Base-by-base conservation (phyloP, 2,329 filamentous ascomycete genomes). In the Alternaria hordeiaustralica region DNA sequence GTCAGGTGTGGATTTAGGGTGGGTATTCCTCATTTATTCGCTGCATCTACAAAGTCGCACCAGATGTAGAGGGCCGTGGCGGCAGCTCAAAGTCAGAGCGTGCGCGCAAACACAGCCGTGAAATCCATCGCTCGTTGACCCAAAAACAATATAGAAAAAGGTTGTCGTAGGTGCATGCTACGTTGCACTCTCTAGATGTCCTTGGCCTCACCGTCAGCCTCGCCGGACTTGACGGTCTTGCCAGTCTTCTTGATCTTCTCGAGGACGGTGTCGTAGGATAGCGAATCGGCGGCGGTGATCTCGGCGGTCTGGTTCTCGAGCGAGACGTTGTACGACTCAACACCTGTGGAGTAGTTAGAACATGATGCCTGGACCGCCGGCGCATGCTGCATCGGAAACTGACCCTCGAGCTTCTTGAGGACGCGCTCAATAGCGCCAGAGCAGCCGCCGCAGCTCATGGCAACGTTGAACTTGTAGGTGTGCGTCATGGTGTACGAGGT, bases 381-480 rank as follows among this genome's bases (percentile, higher is more conserved):
- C 30, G 51, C 49, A 15, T 30, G 28, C 44, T 12, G 26, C 43
- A 18, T 58, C 21, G 5, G 15, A 44, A 11, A 82, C 88, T 69
- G 79, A 97, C 94, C 94, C 20, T 96, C 91, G 3, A 97, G 89
- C 84, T 93, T 97, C 85, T 92, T 95, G 69, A 99, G 89, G 49
- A 97, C 94, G 56, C 94, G 88, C 83, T 97, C 92, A 47, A 99
- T 87, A 71, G 96, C 96, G 76, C 94, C 94, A 49, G 94, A 97
- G 90, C 96, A 99, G 81, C 96, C 96, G 79, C 92, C 89, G 84
- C 96, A 99, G 86, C 86, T 92, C 96, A 99, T 99, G 82, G 85
- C 87, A 81, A 98, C 89, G 82, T 94, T 90, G 87, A 98, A 98
- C 82, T 96, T 93, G 91, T 98, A 98, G 72, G 89, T 92, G 86